Percentiles rank a stretch among this genome's conserved stretches.
These are phyloP conservation scores for Fusarium anguioides DNA, from an alignment of 2,329 filamentous ascomycete genomes.

Conservation along the genomic window DNA sequence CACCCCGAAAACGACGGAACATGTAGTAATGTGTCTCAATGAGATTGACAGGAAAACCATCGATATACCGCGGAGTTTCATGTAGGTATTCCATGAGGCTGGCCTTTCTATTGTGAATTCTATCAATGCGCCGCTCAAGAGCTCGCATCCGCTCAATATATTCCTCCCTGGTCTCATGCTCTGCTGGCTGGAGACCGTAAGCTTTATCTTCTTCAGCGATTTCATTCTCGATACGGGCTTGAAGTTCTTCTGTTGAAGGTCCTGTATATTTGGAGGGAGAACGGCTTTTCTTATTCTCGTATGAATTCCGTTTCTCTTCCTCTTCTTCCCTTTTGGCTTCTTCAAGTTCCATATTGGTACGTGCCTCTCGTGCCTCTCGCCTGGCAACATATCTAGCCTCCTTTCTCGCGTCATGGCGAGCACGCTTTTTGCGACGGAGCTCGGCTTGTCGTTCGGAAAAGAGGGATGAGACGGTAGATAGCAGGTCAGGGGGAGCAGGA, in stretches of 20 bases:
- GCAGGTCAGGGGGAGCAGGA: slow-evolving; percentile 18
- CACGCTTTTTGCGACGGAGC: neutral
- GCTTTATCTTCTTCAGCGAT: slow-evolving; percentile 7
- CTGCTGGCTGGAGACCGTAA: slow-evolving; percentile 2
- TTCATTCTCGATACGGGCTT: slow-evolving; percentile 18
- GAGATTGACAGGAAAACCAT: slow-evolving; percentile 44
- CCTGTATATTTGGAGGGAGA: neutral
- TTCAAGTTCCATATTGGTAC: neutral
- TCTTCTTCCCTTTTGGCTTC: neutral
- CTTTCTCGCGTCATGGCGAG: neutral
- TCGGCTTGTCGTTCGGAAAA: slow-evolving; percentile 4
- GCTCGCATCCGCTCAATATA: slow-evolving; percentile 17
- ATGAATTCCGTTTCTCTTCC: neutral
- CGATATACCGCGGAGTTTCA: slow-evolving; percentile 41
- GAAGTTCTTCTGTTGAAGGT: slow-evolving; percentile 16
- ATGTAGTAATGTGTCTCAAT: slow-evolving; percentile 29
- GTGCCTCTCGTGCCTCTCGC: neutral
- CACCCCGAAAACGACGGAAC: neutral
- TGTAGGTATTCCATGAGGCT: slow-evolving; percentile 4
- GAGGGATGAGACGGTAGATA: slow-evolving; percentile 20
- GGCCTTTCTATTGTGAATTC: slow-evolving; percentile 5
- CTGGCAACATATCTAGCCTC: neutral
- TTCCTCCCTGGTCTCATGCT: slow-evolving; percentile 2
- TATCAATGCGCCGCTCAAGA: slow-evolving; percentile 29
- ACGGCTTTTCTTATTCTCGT: neutral